Base-by-base conservation (phyloP, 2,329 filamentous ascomycete genomes). In the Trematosphaeria pertusa region DNA sequence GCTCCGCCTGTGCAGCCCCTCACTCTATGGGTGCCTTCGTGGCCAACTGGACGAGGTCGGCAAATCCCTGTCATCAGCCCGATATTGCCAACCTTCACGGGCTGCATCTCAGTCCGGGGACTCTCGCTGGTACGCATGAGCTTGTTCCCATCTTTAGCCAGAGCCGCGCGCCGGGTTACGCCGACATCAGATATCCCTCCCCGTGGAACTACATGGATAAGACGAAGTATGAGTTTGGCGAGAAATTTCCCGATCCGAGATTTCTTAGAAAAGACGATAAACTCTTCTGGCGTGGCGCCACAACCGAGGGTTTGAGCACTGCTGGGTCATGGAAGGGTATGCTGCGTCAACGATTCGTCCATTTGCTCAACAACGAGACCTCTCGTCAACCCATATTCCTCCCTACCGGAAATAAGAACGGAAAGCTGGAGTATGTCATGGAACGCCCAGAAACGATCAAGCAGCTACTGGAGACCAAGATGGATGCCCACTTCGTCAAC, bases 131-230 rank as follows among this genome's bases (percentile, higher is more conserved):
- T 0, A 81, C 87, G 1, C 80, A 83, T 50, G 78, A 86, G 15
- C 77, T 94, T 3, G 72, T 88, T 2, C 90, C 90, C 0, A 75
- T 94, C 9, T 94, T 94, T 71, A 88, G 88, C 52, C 81, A 88
- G 47, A 86, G 84, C 37, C 91, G 90, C 59, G 83, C 86, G 1
- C 78, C 82, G 34, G 85, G 85, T 4, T 93, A 89, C 72, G 84
- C 81, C 53, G 90, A 95, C 64, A 89, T 95, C 24, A 71, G 92
- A 17, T 87, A 91, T 41, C 89, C 90, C 0, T 76, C 79, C 58
- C 70, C 81, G 0, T 84, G 81, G 81, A 84, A 84, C 57, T 86
- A 85, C 54, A 70, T 83, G 48, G 80, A 82, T 49, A 84, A 84
- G 62, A 77, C 76, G 10, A 72, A 72, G 50, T 82, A 83, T 39